These are phyloP conservation scores for Pestalotiopsis sp. DNA, from an alignment of 2,329 filamentous ascomycete species.

Conservation along the genomic window DNA sequence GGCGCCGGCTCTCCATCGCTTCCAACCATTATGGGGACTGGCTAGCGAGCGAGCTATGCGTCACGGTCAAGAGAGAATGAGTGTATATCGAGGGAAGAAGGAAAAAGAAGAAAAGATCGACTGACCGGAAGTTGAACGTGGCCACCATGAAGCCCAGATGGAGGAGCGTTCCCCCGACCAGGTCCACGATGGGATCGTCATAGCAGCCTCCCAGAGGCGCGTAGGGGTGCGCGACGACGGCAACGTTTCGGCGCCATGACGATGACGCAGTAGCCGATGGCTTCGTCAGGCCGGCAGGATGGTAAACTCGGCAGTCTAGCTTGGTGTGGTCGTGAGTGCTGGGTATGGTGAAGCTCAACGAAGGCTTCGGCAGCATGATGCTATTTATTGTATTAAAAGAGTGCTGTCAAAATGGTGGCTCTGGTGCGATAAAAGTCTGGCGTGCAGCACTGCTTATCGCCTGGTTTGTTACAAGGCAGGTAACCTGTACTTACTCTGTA, in stretches of 20 bases:
- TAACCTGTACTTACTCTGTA: no score
- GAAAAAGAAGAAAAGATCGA: background rate
- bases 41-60: background rate
- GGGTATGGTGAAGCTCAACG: conserved; percentile 74
- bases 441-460: no score
- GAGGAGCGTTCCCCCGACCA: conserved; percentile 67
- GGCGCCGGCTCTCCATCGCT: background rate
- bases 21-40: background rate
- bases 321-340: conserved; percentile 77
- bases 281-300: conserved; percentile 54
- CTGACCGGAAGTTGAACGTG: conserved; percentile 90
- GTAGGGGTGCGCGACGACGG: conserved; percentile 82
- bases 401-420: background rate
- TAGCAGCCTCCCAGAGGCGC: conserved; percentile 83
- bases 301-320: conserved; percentile 83
- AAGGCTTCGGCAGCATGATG: conserved; percentile 57
- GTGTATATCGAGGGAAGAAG: background rate
- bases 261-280: conserved; percentile 32
- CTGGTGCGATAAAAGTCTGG: no score
- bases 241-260: conserved; percentile 52
- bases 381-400: background rate
- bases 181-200: conserved; percentile 79
- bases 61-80: background rate
- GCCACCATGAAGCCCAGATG: conserved; percentile 73
- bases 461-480: no score